Conservation (phyloP, 2,329 filamentous ascomycete species). For the Arthrobotrys musiformis region DNA sequence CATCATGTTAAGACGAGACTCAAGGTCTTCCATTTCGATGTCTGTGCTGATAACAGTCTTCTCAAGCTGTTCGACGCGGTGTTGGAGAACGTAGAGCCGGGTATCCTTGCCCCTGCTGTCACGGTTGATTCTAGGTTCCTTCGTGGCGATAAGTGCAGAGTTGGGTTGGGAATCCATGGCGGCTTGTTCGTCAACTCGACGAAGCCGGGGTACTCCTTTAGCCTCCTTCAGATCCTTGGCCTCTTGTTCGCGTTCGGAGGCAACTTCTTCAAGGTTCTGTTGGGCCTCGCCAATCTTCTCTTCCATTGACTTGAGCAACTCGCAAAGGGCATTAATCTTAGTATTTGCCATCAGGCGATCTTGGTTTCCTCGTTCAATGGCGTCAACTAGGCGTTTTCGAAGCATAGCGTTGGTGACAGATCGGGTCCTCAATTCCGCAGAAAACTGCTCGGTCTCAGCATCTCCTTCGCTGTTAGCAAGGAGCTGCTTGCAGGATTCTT, state of each 20-base stretch:
- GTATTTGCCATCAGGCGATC: constrained; percentile 83
- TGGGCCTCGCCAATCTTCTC: constrained; percentile 85
- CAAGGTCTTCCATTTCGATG: constrained; percentile 83
- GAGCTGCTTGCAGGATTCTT: constrained; percentile 74
- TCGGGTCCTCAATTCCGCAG: constrained; percentile 63
- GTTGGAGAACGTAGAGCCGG: constrained; percentile 72
- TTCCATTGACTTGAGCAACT: constrained; percentile 81
- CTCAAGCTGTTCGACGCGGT: constrained; percentile 85
- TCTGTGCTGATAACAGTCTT: constrained; percentile 80
- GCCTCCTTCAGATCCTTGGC: constrained; percentile 78
- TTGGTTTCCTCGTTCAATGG: constrained; percentile 82
- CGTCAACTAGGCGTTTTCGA: constrained; percentile 78
- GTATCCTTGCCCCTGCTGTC: constrained; percentile 61
- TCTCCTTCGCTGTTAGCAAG: constrained; percentile 63
- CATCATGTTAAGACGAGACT: constrained; percentile 81
- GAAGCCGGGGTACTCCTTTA: constrained; percentile 76
- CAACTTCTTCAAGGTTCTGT: constrained; percentile 83
- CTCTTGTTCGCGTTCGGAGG: constrained; percentile 87
- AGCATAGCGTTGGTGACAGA: constrained; percentile 72
- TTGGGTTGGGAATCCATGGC: constrained; percentile 23
- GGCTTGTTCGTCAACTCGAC: constrained; percentile 68
- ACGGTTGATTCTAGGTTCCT: constrained; percentile 52
- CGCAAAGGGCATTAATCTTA: constrained; percentile 85
- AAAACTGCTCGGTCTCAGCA: constrained; percentile 73
- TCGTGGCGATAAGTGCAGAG: constrained; percentile 57